These are phyloP conservation scores for Alternaria solani DNA, from an alignment of 2,329 filamentous ascomycete species.

Conservation along the genomic window DNA sequence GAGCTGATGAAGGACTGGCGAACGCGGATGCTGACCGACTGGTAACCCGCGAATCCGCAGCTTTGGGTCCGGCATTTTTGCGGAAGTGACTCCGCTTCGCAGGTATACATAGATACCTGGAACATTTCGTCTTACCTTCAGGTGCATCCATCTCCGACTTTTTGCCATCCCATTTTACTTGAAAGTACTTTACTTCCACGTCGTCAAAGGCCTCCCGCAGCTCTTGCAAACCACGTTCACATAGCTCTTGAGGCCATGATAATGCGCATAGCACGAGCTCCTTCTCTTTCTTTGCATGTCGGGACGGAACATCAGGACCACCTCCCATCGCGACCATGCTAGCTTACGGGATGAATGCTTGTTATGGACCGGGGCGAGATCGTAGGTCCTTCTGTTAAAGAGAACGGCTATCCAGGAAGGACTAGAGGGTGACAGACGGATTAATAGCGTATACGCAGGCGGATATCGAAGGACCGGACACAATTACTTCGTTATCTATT, in stretches of 20 bases:
- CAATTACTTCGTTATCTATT: not conserved
- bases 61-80: not conserved
- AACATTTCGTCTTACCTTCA: slow-evolving; percentile 41
- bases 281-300: slow-evolving; percentile 37
- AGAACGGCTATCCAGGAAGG: not conserved
- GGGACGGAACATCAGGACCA: slow-evolving; percentile 42
- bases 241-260: slow-evolving; percentile 48
- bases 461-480: not conserved
- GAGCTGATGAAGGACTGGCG: not conserved
- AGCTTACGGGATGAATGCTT: not conserved
- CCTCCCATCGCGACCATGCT: slow-evolving; percentile 56
- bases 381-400: not conserved
- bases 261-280: slow-evolving; percentile 54
- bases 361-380: not conserved
- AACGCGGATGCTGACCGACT: not conserved
- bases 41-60: not conserved
- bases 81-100: not conserved
- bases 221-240: slow-evolving; percentile 28
- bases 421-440: not conserved
- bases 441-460: not conserved
- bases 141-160: slow-evolving; percentile 51
- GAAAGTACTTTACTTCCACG: slow-evolving; percentile 42
- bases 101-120: not conserved
- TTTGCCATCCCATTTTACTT: slow-evolving; percentile 44
- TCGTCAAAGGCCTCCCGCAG: slow-evolving; percentile 43